Evolutionary conservation across 371 early-diverging fungal species (phyloP).

Genomic region (Mortierella sp.): DNA sequence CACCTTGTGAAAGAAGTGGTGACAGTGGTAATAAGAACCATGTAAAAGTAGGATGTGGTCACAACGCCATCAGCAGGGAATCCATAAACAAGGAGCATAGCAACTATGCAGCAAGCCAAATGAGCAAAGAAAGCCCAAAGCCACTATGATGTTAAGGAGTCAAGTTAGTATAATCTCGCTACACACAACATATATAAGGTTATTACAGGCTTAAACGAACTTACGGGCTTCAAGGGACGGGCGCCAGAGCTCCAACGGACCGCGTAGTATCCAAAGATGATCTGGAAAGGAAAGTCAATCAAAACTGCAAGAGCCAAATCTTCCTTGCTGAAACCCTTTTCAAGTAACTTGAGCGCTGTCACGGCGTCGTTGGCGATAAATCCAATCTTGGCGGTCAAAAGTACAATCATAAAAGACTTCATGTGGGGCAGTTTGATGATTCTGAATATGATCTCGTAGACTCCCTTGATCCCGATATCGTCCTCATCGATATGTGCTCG

Average conservation of each 20-base stretch:
- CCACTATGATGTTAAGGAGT: conserved; percentile 69
- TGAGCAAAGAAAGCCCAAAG: conserved; percentile 90
- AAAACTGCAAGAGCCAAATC: conserved; percentile 93
- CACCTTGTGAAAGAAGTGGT: conserved; percentile 86
- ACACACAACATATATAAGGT: not conserved
- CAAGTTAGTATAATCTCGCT: not conserved
- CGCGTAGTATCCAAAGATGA: conserved; percentile 96
- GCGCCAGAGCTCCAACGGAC: conserved; percentile 94
- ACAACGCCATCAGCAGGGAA: conserved; percentile 82
- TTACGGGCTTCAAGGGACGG: conserved; percentile 88
- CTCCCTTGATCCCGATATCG: conserved; percentile 66
- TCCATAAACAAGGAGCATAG: conserved; percentile 86
- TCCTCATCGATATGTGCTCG: conserved; percentile 57
- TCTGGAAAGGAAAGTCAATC: conserved; percentile 96
- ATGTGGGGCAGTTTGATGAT: conserved; percentile 65
- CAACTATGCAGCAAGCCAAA: conserved; percentile 79
- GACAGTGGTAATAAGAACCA: conserved; percentile 87
- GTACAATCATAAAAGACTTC: conserved; percentile 82
- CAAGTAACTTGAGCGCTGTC: conserved; percentile 92
- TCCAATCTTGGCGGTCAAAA: conserved; percentile 92
- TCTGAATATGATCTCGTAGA: conserved; percentile 59
- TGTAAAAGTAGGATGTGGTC: conserved; percentile 78
- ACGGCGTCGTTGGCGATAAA: conserved; percentile 96
- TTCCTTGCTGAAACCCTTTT: conserved; percentile 95
- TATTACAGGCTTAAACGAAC: conserved; percentile 68